phyloP scores from a whole-genome alignment of 73 alveolate species.

The Stentor roeselii region DNA sequence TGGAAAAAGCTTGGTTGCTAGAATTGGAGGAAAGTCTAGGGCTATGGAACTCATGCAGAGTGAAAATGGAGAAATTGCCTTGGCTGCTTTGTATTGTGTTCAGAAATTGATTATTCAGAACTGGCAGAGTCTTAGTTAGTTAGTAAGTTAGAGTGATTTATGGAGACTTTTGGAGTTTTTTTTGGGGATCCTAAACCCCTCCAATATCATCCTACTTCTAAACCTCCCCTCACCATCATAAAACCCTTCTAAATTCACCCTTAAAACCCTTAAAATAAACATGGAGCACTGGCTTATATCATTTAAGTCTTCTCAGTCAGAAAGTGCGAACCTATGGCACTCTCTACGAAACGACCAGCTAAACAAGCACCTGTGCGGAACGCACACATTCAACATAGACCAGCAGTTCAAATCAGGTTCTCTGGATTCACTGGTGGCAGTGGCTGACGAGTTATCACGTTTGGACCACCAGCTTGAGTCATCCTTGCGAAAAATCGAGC shows the following conservation, averaged over 20 bases:
- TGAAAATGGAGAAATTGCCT: not conserved
- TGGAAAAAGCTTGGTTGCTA: slow-evolving; percentile 1
- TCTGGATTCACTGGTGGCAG: slow-evolving; percentile 51
- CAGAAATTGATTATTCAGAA: slow-evolving; percentile 15
- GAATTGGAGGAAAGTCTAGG: not conserved
- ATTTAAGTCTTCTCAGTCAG: not conserved
- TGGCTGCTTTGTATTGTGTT: slow-evolving; percentile 18
- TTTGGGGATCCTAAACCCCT: no score
- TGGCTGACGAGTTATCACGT: slow-evolving; percentile 52
- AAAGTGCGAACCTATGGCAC: not conserved
- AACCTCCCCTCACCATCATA: no score
- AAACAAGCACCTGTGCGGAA: not conserved
- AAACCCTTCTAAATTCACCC: no score
- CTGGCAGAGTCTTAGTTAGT: slow-evolving; percentile 23
- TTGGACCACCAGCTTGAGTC: slow-evolving; percentile 56
- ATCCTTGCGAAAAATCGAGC: slow-evolving; percentile 51
- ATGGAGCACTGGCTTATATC: slow-evolving; percentile 28
- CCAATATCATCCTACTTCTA: no score
- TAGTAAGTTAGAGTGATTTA: not conserved
- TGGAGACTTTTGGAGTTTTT: no score
- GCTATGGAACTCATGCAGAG: slow-evolving; percentile 26
- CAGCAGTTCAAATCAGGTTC: slow-evolving; percentile 55
- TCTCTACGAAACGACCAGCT: not conserved
- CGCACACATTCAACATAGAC: not conserved
- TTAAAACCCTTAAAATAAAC: no score